Conservation (phyloP, 192 early-diverging fungal species). For the Lobulomyces angularis region DNA sequence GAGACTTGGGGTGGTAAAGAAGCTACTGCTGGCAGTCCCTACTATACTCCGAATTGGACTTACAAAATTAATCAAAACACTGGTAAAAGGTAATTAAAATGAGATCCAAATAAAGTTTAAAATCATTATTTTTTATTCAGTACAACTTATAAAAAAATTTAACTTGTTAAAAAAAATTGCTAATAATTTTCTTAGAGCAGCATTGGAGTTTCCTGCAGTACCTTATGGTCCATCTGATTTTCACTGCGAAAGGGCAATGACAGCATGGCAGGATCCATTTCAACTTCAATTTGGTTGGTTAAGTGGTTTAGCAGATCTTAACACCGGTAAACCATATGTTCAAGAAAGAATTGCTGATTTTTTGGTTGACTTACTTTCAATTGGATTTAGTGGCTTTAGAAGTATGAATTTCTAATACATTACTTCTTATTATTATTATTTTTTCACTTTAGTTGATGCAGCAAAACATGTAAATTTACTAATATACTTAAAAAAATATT, state of each 20-base stretch:
- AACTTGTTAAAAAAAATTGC: too few relatives aligned
- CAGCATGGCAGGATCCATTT: too few relatives aligned
- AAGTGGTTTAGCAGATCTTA: constrained; percentile 8
- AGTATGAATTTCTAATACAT: too few relatives aligned
- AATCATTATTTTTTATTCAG: too few relatives aligned
- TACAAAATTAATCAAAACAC: constrained; percentile 7
- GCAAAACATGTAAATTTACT: too few relatives aligned
- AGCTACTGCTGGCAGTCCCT: constrained; percentile 11
- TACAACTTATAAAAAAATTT: too few relatives aligned
- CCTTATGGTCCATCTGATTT: constrained; percentile 17
- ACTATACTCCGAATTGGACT: constrained; percentile 12
- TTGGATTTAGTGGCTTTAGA: constrained; percentile 17
- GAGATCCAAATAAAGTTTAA: too few relatives aligned
- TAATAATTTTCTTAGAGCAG: too few relatives aligned
- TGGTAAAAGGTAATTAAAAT: too few relatives aligned
- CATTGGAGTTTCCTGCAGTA: constrained; percentile 14
- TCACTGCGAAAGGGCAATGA: constrained; percentile 15
- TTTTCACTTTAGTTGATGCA: too few relatives aligned
- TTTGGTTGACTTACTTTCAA: constrained; percentile 2
- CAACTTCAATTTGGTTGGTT: constrained; percentile 12
- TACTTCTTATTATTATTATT: too few relatives aligned
- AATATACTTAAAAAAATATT: too few relatives aligned
- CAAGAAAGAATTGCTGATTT: constrained; percentile 12
- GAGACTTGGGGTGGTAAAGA: constrained; percentile 2
- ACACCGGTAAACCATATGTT: constrained; percentile 12